Base-by-base conservation (phyloP, 1,139 yeast genomes). In the Hyphopichia khmerensis region DNA sequence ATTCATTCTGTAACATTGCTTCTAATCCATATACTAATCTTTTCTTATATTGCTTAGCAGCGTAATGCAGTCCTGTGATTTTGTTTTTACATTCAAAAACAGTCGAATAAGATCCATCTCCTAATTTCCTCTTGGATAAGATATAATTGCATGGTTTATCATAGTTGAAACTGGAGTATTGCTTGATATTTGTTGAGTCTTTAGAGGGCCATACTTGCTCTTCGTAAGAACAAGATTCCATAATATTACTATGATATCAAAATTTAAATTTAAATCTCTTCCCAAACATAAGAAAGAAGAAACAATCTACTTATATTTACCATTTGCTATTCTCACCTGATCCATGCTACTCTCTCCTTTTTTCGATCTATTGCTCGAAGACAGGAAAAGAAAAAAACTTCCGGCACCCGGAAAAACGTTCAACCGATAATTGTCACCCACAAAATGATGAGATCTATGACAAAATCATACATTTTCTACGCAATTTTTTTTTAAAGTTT, bases 1-100 rank as follows among this genome's bases (percentile, higher is more conserved):
- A 77, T 58, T 82, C 87, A 52, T 78, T 79, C 42, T 77, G 77
- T 27, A 82, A 55, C 69, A 58, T 57, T 18, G 42, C 47, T 47
- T 58, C 75, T 39, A 65, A 47, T 1, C 75, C 76, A 47, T 59
- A 68, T 14, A 69, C 56, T 23, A 65, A 52, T 37, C 52, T 57
- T 42, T 69, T 71, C 31, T 51, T 48, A 50, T 68, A 71, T 45
- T 60, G 55, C 43, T 71, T 71, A 32, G 69, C 72, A 2, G 77
- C 77, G 50, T 65, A 69, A 45, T 66, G 72, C 40, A 49, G 52
- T 0, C 66, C 65, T 2, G 67, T 69, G 24, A 48, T 35, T 26
- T 45, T 60, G 43, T 62, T 60, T 44, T 67, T 69, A 45, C 75
- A 71, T 48, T 69, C 75, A 46, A 55, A 67, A 11, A 70, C 75